Conservation (phyloP, 225 moss, liverwort and hornwort genomes). For the Pseudisothecium myosuroides region DNA sequence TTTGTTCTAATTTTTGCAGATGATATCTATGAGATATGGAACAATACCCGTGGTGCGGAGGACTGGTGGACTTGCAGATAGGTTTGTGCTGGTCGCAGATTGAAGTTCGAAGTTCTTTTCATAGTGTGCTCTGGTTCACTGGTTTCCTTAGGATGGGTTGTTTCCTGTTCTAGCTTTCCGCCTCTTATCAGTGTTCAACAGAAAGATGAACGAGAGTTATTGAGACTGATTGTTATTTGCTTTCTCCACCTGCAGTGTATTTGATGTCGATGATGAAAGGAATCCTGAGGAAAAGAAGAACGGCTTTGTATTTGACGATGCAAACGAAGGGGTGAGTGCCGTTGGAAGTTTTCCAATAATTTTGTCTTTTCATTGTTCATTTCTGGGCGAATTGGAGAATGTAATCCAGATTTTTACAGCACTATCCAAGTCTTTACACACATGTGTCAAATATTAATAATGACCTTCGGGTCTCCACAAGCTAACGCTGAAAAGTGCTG, state of each 20-base stretch:
- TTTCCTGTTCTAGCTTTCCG: neutral
- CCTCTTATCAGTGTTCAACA: neutral
- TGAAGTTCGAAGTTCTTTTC: neutral
- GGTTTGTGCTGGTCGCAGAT: conserved; percentile 24
- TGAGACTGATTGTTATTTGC: neutral
- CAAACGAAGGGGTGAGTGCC: conserved; percentile 69
- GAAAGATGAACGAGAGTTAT: neutral
- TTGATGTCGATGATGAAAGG: conserved; percentile 75
- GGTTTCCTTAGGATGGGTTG: neutral
- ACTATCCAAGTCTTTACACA: neutral
- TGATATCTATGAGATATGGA: conserved; percentile 97
- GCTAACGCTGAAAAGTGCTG: neutral
- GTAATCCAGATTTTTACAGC: neutral
- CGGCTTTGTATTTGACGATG: conserved; percentile 82
- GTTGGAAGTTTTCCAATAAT: neutral
- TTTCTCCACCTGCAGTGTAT: conserved; percentile 52
- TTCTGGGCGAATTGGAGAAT: neutral
- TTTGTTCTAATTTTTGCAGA: conserved; percentile 26
- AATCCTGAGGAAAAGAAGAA: conserved; percentile 62
- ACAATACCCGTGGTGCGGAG: conserved; percentile 84
- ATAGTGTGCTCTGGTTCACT: neutral
- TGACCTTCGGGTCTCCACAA: neutral
- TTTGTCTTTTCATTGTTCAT: neutral
- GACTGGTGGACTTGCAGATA: conserved; percentile 94
- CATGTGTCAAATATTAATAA: neutral